Evolutionary conservation across 1,284 basidiomycete genomes (phyloP).

Genomic region (Apiotrichum mycotoxinovorans): DNA sequence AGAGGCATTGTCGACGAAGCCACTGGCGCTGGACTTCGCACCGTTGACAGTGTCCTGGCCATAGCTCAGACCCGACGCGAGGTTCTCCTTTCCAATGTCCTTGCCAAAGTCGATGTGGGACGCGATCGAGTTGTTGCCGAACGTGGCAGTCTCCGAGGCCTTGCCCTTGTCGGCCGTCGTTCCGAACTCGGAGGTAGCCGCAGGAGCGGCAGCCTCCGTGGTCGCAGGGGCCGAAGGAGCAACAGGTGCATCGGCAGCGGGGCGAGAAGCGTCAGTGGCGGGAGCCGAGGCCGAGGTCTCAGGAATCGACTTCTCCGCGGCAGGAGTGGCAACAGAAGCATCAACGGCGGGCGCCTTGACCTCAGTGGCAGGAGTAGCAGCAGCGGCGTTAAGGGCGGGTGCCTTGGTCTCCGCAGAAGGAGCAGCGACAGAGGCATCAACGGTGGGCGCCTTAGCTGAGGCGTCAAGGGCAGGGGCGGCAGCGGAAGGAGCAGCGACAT

Average conservation of each 20-base stretch:
- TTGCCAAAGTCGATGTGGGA: constrained; percentile 1
- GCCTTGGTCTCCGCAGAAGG: not conserved
- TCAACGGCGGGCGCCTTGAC: not conserved
- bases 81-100: constrained; percentile 2
- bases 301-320: not conserved
- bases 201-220: not conserved
- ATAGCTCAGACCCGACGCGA: not conserved
- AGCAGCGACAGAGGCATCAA: not conserved
- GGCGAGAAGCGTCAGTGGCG: not conserved
- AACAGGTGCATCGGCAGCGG: not conserved
- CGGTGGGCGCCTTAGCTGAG: not conserved
- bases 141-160: not conserved
- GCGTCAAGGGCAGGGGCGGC: not conserved
- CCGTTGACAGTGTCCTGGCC: not conserved
- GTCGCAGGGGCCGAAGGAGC: not conserved
- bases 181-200: constrained; percentile 1
- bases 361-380: not conserved
- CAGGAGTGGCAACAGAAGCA: not conserved
- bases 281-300: not conserved
- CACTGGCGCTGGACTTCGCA: not conserved
- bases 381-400: not conserved
- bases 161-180: constrained; percentile 3
- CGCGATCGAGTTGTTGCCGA: constrained; percentile 3
- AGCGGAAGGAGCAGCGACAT: not conserved
- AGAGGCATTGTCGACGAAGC: constrained; percentile 5